phyloP scores from a whole-genome alignment of 2,329 filamentous ascomycete genomes.

The Colletotrichum melonis region DNA sequence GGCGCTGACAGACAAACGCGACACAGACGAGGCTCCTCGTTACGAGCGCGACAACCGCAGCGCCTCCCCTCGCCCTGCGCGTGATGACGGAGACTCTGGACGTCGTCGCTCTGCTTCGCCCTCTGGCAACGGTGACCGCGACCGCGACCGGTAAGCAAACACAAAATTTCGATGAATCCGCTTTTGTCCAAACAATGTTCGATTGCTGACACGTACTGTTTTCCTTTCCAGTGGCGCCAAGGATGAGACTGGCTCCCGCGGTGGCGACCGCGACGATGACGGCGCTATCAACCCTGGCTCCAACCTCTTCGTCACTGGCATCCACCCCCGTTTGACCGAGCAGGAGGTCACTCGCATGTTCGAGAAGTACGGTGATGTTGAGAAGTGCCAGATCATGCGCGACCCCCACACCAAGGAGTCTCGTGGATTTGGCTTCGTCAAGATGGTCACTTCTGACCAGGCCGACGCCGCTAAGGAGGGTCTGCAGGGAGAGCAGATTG shows the following conservation, averaged over 20 bases:
- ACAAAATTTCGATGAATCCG: background rate
- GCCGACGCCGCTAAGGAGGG: constrained; percentile 97
- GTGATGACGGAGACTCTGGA: constrained; percentile 69
- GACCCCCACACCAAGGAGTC: constrained; percentile 99
- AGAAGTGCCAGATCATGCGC: constrained; percentile 99
- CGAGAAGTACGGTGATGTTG: constrained; percentile 98
- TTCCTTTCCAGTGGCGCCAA: constrained; percentile 56
- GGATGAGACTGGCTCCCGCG: constrained; percentile 61
- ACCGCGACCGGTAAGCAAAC: constrained; percentile 59
- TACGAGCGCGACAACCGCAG: constrained; percentile 76
- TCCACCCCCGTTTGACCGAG: constrained; percentile 91
- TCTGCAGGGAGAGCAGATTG: constrained; percentile 92
- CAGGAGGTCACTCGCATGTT: constrained; percentile 94
- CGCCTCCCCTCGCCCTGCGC: constrained; percentile 70
- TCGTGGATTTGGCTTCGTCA: constrained; percentile 98
- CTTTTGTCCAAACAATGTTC: background rate
- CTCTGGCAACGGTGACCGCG: constrained; percentile 63
- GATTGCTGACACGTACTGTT: constrained; percentile 24
- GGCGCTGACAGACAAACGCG: constrained; percentile 12
- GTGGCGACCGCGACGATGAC: constrained; percentile 71
- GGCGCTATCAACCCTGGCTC: constrained; percentile 92
- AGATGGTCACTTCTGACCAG: constrained; percentile 96
- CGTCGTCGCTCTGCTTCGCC: constrained; percentile 74
- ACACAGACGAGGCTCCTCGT: constrained; percentile 70
- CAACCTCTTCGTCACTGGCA: constrained; percentile 98